These are phyloP conservation scores for Pezicula radicicola DNA, from an alignment of 2,329 filamentous ascomycete species.

Conservation along the genomic window DNA sequence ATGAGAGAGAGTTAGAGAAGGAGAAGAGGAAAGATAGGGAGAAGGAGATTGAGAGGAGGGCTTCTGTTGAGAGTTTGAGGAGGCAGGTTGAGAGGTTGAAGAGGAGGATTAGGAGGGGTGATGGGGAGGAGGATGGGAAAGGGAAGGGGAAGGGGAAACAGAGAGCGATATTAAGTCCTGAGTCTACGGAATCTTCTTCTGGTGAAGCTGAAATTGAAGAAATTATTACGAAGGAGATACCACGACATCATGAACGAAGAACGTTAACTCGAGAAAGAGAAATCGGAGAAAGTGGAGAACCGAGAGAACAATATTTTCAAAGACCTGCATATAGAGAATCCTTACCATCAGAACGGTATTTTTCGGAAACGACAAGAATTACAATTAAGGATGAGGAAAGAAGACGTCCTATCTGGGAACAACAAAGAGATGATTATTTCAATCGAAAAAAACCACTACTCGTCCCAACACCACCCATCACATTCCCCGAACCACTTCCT, in stretches of 20 bases:
- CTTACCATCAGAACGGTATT: too few species aligned
- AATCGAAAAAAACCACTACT: too few species aligned
- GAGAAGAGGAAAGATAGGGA: not conserved
- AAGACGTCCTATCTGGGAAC: too few species aligned
- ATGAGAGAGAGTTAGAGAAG: not conserved
- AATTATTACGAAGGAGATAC: too few species aligned
- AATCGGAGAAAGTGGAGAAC: constrained; percentile 30
- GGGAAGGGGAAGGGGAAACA: constrained; percentile 13
- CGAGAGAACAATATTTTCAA: not conserved
- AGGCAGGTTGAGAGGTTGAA: constrained; percentile 49
- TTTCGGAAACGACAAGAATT: too few species aligned
- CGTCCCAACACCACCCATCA: too few species aligned
- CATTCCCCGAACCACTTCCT: too few species aligned
- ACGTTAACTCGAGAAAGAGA: constrained; percentile 23
- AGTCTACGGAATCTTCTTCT: too few species aligned
- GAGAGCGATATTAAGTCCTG: not conserved
- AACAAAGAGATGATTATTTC: too few species aligned
- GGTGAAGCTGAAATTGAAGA: too few species aligned
- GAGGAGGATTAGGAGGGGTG: constrained; percentile 15
- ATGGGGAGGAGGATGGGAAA: constrained; percentile 12
- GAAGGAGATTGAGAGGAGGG: not conserved
- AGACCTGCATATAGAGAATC: too few species aligned
- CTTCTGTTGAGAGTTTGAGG: constrained; percentile 2
- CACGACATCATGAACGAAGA: not conserved
- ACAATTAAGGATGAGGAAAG: too few species aligned